These are phyloP conservation scores for Carex cristatella DNA, from an alignment of 176 grass and related monocot genomes.

Conservation along the genomic window DNA sequence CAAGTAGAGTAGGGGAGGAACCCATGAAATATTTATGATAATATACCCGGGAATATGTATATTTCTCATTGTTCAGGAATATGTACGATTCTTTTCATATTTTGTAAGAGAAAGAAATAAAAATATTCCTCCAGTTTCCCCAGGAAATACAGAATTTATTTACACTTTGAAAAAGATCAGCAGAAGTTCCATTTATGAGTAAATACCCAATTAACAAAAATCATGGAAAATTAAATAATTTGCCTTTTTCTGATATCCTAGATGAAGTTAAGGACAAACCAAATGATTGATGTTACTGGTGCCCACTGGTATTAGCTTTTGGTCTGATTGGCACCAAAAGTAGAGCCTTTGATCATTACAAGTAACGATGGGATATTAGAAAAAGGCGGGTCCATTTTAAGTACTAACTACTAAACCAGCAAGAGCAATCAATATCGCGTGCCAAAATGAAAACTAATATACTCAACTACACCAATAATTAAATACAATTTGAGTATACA, in stretches of 20 bases:
- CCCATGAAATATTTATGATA: background rate
- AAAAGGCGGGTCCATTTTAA: background rate
- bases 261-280: background rate
- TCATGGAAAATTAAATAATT: background rate
- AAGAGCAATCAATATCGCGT: background rate
- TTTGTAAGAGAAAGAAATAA: background rate
- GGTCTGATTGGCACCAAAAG: background rate
- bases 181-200: background rate
- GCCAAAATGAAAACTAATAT: background rate
- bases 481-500: background rate
- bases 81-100: background rate
- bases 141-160: background rate
- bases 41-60: background rate
- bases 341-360: background rate
- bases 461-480: background rate
- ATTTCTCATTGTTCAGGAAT: background rate
- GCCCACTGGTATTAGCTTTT: background rate
- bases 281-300: conserved; percentile 5
- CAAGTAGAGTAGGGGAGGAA: background rate
- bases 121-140: background rate
- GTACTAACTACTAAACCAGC: background rate
- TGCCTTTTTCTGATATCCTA: background rate
- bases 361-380: background rate
- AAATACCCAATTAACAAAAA: background rate
- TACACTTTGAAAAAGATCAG: background rate